phyloP scores from a whole-genome alignment of 2,329 filamentous ascomycete genomes.

The Madurella mycetomatis region DNA sequence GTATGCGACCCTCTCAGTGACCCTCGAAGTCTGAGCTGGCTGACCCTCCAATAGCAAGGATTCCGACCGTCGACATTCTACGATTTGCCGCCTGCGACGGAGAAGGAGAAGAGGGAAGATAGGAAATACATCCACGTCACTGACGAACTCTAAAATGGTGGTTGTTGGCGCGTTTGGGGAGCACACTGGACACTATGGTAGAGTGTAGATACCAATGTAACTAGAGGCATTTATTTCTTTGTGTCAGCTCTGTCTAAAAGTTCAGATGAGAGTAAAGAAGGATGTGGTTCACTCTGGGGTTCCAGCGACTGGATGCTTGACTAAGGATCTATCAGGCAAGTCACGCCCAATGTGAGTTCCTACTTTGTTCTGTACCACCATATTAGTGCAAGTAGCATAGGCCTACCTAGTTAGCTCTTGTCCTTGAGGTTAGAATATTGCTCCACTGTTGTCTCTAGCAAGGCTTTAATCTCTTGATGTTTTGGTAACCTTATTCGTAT shows the following conservation, averaged over 20 bases:
- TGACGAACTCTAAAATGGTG: conserved; percentile 66
- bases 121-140: conserved; percentile 91
- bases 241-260: conserved; percentile 15
- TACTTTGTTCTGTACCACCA: no score
- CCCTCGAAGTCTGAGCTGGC: conserved; percentile 27
- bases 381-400: no score
- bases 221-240: conserved; percentile 26
- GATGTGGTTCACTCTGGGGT: neutral
- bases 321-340: neutral
- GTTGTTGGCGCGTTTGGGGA: conserved; percentile 13
- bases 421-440: no score
- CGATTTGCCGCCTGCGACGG: conserved; percentile 89
- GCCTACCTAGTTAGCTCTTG: no score
- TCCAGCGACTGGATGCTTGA: neutral
- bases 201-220: conserved; percentile 33
- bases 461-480: no score
- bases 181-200: conserved; percentile 12
- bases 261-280: conserved; percentile 16
- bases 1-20: conserved; percentile 46
- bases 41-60: conserved; percentile 60
- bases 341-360: no score
- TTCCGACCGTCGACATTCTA: conserved; percentile 87
- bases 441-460: no score
- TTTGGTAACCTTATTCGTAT: no score
- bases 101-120: conserved; percentile 90